Base-by-base conservation (phyloP, 2,329 filamentous ascomycete species). In the Rhynchosporium graminicola region DNA sequence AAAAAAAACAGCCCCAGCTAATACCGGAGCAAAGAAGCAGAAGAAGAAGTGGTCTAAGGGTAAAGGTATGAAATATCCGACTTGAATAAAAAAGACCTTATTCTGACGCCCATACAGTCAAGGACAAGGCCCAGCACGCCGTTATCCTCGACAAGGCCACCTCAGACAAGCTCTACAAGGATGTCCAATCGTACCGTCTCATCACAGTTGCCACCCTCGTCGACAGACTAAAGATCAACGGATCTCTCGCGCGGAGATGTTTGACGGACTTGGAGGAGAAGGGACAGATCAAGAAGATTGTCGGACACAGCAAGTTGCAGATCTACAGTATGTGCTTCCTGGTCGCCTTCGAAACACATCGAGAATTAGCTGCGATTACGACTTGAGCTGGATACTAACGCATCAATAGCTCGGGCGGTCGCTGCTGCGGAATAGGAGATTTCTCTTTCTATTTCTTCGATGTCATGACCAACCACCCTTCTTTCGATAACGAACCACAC, bases 41-140 rank as follows among this genome's bases (percentile, higher is more conserved):
- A 90, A 90, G 87, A 90, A 90, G 87, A 90, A 90, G 64, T 89
- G 87, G 87, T 85, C 82, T 65, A 86, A 86, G 82, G 80, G 80
- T 77, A 82, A 83, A 78, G 80, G 80, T 82, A 36, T 47, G n/a
- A 58, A 42, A 50, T 50, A 50, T 50, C 7, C 43, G 47, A 20
- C 50, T 54, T 20, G 1, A 1, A 20, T 20, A 20, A 20, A 20
- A 20, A 20, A 20, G 20, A 1, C 20, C 20, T 20, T 20, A 57
- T 33, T 62, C 43, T 61, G 79, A 65, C 20, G 4, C 28, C 33
- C 76, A 75, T 77, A 84, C 80, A 92, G 95, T 99, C 86, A 99
- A 99, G 95, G 95, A 99, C 88, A 99, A 99, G 93, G 94, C 95
- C 83, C 90, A 98, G 82, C 95, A 99, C 88, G 91, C 91, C 81